Evolutionary conservation across 2,329 filamentous ascomycete species (phyloP), one percentile per base, ranked within the genome.

Genomic region (Blumeria graminis): DNA sequence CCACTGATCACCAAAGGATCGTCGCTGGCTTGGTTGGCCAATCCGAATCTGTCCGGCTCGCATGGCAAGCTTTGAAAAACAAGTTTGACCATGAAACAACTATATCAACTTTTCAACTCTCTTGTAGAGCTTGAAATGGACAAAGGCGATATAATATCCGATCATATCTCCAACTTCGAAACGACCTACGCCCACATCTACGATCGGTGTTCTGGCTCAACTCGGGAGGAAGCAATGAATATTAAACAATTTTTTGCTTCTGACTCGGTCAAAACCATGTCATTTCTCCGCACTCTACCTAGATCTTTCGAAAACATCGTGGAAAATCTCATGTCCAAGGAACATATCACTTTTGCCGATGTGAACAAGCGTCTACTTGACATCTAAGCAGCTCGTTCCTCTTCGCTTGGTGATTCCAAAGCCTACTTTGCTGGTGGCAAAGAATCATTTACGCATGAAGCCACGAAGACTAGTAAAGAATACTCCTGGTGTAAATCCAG

Each of bases 311-410:
- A 54, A 39, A 54, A 54, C 5, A 38, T 54, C 32, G 35, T 54
- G 32, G 52, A 54, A n/a, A 54, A 54, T 22, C 52, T 54, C 36
- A 54, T 54, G 52, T 54, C 35, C 34, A 54, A 54, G 36, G 52
- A 41, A 35, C 35, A 38, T 41, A 11, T 54, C n/a, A 54, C 36
- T 28, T 54, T 54, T 41, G 35, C 52, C 13, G 3, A 41, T 41
- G 36, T 54, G 0, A 54, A 54, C 16, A 54, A 54, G 11, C n/a
- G 35, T 28, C 14, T 54, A 16, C 51, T 54, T 28, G 51, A 54
- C 14, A 54, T 54, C 14, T 34, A 54, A 41, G 35, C 35, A 33
- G 13, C 34, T 10, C 32, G 34, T 16, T 28, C 34, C 18, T 41
- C 35, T 54, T 39, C 8, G 13, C 41, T 11, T 22, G 32, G 52